phyloP scores from a whole-genome alignment of 2,329 filamentous ascomycete species.

The Hypoxylon sp. region DNA sequence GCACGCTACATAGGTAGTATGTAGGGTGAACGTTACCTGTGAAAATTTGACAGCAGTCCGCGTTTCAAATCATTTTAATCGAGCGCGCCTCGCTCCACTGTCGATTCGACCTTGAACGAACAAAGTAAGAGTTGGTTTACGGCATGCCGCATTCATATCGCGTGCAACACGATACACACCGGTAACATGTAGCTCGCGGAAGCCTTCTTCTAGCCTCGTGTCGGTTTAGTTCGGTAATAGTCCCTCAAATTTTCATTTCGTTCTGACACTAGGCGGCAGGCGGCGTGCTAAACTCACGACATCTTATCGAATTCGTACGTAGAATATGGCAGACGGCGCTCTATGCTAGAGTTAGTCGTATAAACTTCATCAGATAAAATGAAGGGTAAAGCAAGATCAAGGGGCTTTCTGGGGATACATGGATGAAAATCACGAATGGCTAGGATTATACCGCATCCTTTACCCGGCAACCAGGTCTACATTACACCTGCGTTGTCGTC shows the following conservation, averaged over 20 bases:
- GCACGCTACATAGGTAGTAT: too few species aligned
- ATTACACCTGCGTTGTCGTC: constrained; percentile 3
- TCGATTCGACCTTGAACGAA: not conserved
- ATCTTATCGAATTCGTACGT: constrained; percentile 4
- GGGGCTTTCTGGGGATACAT: not conserved
- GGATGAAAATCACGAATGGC: not conserved
- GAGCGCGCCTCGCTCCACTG: not conserved
- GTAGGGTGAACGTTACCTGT: constrained; percentile 10
- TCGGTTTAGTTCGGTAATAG: not conserved
- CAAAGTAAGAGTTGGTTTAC: not conserved
- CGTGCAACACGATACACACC: not conserved
- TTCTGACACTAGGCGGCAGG: constrained; percentile 8
- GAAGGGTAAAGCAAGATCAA: constrained; percentile 6
- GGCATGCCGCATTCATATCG: not conserved
- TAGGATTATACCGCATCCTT: not conserved
- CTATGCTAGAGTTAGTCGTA: constrained; percentile 9
- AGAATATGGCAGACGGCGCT: constrained; percentile 12
- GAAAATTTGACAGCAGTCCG: constrained; percentile 17
- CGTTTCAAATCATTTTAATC: constrained; percentile 10
- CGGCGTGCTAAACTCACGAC: constrained; percentile 10
- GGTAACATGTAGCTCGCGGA: not conserved
- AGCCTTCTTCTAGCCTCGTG: constrained; percentile 1
- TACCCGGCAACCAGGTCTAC: constrained; percentile 4
- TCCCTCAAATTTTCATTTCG: constrained; percentile 5
- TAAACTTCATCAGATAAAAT: constrained; percentile 3